Evolutionary conservation across 768 basidiomycete genomes (phyloP).

Genomic region (Chiua virens): DNA sequence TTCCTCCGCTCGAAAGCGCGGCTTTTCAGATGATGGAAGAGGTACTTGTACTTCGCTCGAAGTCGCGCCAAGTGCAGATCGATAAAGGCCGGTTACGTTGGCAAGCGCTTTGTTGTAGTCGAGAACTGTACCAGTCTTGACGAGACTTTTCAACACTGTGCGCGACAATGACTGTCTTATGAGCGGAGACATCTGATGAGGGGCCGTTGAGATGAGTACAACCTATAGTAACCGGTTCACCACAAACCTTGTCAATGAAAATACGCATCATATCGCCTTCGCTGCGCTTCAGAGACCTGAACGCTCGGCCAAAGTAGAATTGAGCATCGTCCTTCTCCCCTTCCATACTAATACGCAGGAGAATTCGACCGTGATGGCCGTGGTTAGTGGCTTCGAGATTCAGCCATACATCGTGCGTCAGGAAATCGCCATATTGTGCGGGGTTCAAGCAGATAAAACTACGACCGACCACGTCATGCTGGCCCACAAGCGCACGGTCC

Average conservation of each 20-base stretch:
- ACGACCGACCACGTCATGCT: conserved; percentile 90
- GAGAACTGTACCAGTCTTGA: conserved; percentile 61
- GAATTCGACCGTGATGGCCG: conserved; percentile 64
- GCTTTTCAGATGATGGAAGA: conserved; percentile 70
- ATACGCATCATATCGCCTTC: conserved; percentile 95
- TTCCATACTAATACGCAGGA: conserved; percentile 94
- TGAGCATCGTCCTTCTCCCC: conserved; percentile 98
- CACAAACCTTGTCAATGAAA: conserved; percentile 90
- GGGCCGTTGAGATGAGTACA: background rate
- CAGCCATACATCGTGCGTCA: conserved; percentile 91
- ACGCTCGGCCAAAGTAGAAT: conserved; percentile 96
- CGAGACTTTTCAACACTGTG: conserved; percentile 68
- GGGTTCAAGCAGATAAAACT: conserved; percentile 93
- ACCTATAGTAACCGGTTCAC: background rate
- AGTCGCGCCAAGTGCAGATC: conserved; percentile 68
- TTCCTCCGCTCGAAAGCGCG: conserved; percentile 74
- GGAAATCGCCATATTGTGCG: conserved; percentile 79
- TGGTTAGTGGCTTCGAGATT: conserved; percentile 66
- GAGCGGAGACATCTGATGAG: conserved; percentile 84
- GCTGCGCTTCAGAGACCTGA: conserved; percentile 88
- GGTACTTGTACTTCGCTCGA: conserved; percentile 76
- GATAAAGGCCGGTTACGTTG: conserved; percentile 77
- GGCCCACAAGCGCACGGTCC: conserved; percentile 86
- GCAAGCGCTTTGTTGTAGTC: conserved; percentile 92
- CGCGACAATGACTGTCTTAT: conserved; percentile 85